Evolutionary conservation across 352 stramenopile species (phyloP), one percentile per base, ranked within the genome.

Genomic region (Pythium aquatile): DNA sequence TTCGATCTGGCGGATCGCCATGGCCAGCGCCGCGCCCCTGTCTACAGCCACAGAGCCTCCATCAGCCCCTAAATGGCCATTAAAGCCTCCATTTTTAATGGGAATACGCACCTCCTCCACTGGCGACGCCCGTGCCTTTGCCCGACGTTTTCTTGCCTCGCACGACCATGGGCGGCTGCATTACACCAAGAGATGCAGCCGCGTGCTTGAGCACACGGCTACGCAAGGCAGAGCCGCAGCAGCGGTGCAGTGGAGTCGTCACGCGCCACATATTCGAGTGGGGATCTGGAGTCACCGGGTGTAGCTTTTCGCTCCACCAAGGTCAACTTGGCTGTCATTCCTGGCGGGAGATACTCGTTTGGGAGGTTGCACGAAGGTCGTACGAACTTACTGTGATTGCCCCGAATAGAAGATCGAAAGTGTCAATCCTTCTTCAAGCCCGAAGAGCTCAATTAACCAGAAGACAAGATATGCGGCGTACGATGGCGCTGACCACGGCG

Each of bases 1-100:
- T 81, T 99, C 96, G 70, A 99, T 98, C 75, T 98, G 87, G 40
- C 89, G 86, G 47, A 99, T 90, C 1, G 97, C 96, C 75, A 97
- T 97, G 29, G 97, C 86, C 52, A 99, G 74, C n/a, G 95, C 95
- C 33, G 78, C 77, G 55, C 81, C 87, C 48, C 87, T 88, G 61
- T 95, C 85, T 92, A 40, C 47, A 30, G 14, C 32, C n/a, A 30
- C 46, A 40, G 33, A 17, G 14, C 20, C 44, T 29, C 30, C 6
- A 55, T 20, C 40, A 29, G 26, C 20, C 20, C 20, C 20, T 24
- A 24, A 24, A 24, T 24, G 20, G 20, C 20, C 20, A 24, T 24
- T 24, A 24, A 24, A 24, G 20, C 20, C 20, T 24, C 20, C 20
- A 24, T 24, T 24, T 24, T 24, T 24, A 24, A 24, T 24, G 20